Conservation (phyloP, 345 rosid genomes). For the Bretschneidera sinensis region DNA sequence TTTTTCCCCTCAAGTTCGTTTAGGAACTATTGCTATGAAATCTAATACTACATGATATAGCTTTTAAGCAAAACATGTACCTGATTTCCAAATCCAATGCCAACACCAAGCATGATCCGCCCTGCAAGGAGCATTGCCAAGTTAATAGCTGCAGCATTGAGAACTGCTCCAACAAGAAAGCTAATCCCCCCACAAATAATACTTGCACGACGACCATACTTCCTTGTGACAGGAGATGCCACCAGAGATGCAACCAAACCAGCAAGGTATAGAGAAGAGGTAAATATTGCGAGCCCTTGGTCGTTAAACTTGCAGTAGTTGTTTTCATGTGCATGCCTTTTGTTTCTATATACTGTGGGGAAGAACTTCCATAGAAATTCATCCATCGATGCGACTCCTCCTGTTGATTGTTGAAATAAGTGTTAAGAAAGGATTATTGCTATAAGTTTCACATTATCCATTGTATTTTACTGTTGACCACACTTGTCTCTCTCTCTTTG, state of each 20-base stretch:
- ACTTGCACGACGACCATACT: conserved; percentile 74
- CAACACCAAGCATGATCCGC: conserved; percentile 81
- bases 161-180: conserved; percentile 63
- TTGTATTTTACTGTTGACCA: too few species aligned
- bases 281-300: conserved; percentile 78
- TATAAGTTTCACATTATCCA: too few species aligned
- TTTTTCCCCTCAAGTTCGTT: too few species aligned
- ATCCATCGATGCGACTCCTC: conserved; percentile 90
- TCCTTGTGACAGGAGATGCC: conserved; percentile 75
- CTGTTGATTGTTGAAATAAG: conserved; percentile 36
- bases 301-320: conserved; percentile 87
- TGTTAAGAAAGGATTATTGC: too few species aligned
- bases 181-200: conserved; percentile 81
- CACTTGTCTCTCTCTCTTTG: too few species aligned
- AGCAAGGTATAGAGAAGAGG: conserved; percentile 87
- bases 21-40: too few species aligned
- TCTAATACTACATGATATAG: too few species aligned
- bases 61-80: conserved; percentile 22
- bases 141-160: conserved; percentile 69
- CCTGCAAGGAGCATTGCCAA: conserved; percentile 77
- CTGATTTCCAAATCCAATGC: conserved; percentile 99
- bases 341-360: conserved; percentile 52
- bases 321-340: conserved; percentile 73
- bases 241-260: conserved; percentile 77
- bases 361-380: conserved; percentile 72